Conservation (phyloP, 129 eudicot genomes). For the Apium graveolens region DNA sequence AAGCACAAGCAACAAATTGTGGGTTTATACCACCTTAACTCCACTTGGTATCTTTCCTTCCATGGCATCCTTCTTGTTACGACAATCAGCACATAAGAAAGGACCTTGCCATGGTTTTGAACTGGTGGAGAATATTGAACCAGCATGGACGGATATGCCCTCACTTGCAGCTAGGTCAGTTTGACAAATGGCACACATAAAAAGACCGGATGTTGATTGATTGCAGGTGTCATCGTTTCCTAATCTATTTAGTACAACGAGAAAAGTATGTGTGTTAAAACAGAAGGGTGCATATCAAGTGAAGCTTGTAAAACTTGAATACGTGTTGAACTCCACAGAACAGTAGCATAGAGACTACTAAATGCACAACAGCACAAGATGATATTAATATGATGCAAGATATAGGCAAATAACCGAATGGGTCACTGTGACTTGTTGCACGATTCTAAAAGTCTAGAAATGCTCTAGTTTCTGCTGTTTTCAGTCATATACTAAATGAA, state of each 20-base stretch:
- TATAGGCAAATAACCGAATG: neutral
- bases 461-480: neutral
- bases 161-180: conserved; percentile 69
- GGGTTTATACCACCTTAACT: conserved; percentile 34
- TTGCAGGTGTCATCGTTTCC: conserved; percentile 45
- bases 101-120: conserved; percentile 97
- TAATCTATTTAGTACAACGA: conserved; percentile 40
- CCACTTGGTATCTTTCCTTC: conserved; percentile 92
- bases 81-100: conserved; percentile 71
- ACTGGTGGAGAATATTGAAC: conserved; percentile 73
- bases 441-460: neutral
- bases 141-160: conserved; percentile 89
- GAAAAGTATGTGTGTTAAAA: conserved; percentile 2
- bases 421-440: neutral
- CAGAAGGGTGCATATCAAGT: neutral
- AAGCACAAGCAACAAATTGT: conserved; percentile 6
- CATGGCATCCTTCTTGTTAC: conserved; percentile 88
- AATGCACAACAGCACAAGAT: neutral
- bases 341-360: neutral
- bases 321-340: neutral
- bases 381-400: neutral
- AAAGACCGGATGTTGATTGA: conserved; percentile 44
- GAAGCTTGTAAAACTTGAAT: neutral
- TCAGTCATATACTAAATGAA: neutral
- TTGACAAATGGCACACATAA: conserved; percentile 79